Conservation (phyloP, 2,329 filamentous ascomycete genomes). For the Knufia petricola region DNA sequence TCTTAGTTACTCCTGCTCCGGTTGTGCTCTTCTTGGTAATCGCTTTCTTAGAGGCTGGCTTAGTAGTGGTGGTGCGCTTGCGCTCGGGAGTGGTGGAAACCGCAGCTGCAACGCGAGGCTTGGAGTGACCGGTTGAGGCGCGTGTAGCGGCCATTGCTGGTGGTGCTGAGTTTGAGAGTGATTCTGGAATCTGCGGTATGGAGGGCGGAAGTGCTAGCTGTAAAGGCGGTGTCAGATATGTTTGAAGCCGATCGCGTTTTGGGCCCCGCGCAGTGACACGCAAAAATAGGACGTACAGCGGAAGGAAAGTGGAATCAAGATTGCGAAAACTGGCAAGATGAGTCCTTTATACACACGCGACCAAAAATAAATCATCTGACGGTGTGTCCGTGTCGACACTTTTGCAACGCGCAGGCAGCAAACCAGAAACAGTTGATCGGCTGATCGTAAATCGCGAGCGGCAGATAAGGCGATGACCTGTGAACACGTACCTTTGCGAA, state of each 20-base stretch:
- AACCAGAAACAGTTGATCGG: conserved; percentile 5
- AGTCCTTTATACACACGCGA: conserved; percentile 13
- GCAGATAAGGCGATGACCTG: conserved; percentile 12
- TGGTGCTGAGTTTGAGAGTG: background rate
- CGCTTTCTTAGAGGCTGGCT: conserved; percentile 7
- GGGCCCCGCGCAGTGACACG: background rate
- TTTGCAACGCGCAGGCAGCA: conserved; percentile 16
- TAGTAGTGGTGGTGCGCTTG: conserved; percentile 18
- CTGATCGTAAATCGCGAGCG: background rate
- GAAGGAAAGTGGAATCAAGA: background rate
- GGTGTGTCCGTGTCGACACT: conserved; percentile 10
- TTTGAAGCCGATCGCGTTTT: background rate
- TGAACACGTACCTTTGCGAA: conserved; percentile 19
- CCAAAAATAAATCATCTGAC: conserved; percentile 13
- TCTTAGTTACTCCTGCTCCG: conserved; percentile 17
- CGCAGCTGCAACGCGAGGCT: conserved; percentile 21
- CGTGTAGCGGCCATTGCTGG: conserved; percentile 25
- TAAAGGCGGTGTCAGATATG: background rate
- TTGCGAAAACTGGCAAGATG: background rate
- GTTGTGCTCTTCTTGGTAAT: conserved; percentile 16
- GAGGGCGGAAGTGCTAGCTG: background rate
- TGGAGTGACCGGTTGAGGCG: conserved; percentile 23
- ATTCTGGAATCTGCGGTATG: background rate
- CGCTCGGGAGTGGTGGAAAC: conserved; percentile 19
- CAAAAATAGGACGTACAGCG: background rate